phyloP scores from a whole-genome alignment of 352 stramenopile species.

The Phytophthora ramorum region DNA sequence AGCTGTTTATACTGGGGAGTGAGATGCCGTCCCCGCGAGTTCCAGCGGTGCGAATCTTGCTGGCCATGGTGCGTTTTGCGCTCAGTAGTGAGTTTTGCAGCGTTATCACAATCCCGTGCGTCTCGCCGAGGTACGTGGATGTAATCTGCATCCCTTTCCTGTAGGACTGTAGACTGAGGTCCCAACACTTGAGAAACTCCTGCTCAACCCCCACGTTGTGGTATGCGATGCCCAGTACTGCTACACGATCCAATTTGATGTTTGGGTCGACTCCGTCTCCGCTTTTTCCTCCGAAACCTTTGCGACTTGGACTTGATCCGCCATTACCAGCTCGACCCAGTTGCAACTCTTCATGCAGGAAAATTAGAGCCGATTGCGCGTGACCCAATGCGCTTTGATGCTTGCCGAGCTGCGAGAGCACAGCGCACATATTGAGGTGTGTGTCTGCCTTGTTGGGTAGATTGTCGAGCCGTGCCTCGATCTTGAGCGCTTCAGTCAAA shows the following conservation, averaged over 20 bases:
- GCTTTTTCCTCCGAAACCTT: constrained; percentile 23
- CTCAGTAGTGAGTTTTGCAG: constrained; percentile 91
- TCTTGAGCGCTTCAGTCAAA: constrained; percentile 93
- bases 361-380: constrained; percentile 92
- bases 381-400: constrained; percentile 92
- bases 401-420: constrained; percentile 92
- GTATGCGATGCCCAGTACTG: constrained; percentile 94
- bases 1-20: constrained; percentile 36
- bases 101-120: constrained; percentile 93
- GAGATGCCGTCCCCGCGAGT: constrained; percentile 68
- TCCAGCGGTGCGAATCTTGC: constrained; percentile 50
- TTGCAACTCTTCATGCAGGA: constrained; percentile 94
- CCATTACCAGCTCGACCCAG: constrained; percentile 22
- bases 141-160: constrained; percentile 92
- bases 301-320: constrained; percentile 22
- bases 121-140: constrained; percentile 82
- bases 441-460: constrained; percentile 93
- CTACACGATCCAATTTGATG: constrained; percentile 87
- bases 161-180: constrained; percentile 92
- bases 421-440: constrained; percentile 95
- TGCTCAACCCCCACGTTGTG: constrained; percentile 96
- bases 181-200: constrained; percentile 94
- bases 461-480: constrained; percentile 88
- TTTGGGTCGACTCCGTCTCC: constrained; percentile 35
- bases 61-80: constrained; percentile 70